Evolutionary conservation across 257 asterid species (phyloP).

Genomic region (Cynanchum wilfordii): DNA sequence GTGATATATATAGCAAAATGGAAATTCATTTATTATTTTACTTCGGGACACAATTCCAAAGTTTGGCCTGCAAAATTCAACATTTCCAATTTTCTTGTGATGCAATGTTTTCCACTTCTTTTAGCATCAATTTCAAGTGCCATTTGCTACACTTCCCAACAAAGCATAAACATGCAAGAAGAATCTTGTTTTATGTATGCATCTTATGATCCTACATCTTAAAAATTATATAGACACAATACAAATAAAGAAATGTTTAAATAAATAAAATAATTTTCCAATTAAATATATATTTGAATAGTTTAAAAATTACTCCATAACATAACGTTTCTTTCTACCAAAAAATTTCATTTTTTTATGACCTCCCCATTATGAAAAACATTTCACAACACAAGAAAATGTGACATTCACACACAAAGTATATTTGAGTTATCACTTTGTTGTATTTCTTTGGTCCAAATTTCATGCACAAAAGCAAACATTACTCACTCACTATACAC

Average conservation of each 20-base stretch:
- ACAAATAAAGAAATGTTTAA: too few species aligned
- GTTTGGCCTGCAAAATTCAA: not conserved
- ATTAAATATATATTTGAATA: too few species aligned
- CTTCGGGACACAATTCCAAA: not conserved
- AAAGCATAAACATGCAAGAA: not conserved
- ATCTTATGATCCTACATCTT: too few species aligned
- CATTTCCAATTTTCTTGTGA: not conserved
- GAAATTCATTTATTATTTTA: not conserved
- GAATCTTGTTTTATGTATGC: too few species aligned
- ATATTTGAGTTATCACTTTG: not conserved
- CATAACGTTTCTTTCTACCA: too few species aligned
- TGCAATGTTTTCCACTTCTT: not conserved
- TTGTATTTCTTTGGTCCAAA: not conserved
- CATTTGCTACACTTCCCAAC: not conserved
- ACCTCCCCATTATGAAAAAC: not conserved
- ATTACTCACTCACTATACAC: not conserved
- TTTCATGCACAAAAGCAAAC: conserved; percentile 8
- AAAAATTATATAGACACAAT: too few species aligned
- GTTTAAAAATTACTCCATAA: too few species aligned
- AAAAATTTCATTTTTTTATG: not conserved
- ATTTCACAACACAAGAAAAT: not conserved
- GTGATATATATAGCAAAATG: not conserved
- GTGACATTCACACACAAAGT: not conserved
- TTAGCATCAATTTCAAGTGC: not conserved
- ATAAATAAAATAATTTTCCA: too few species aligned